Conservation (phyloP, 179 eudicot species). For the Silene noctiflora region DNA sequence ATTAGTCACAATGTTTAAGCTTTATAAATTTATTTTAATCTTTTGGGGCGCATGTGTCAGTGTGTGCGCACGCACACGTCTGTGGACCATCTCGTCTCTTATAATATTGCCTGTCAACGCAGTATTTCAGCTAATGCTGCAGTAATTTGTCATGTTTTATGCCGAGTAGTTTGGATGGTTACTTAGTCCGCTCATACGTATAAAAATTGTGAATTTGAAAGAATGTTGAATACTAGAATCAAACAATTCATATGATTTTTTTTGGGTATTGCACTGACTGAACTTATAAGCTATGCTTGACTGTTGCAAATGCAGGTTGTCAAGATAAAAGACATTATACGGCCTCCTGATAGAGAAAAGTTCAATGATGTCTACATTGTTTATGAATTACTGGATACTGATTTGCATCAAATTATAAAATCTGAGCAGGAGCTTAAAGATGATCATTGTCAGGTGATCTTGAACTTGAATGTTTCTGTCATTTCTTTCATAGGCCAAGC, state of each 20-base stretch:
- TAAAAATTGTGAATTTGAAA: neutral
- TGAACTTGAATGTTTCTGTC: neutral
- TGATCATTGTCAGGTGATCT: slow-evolving; percentile 57
- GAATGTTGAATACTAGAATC: neutral
- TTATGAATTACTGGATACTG: slow-evolving; percentile 47
- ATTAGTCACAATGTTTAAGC: neutral
- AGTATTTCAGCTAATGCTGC: neutral
- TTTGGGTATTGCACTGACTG: slow-evolving; percentile 1
- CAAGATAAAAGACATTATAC: slow-evolving; percentile 56
- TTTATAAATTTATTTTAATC: neutral
- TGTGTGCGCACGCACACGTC: too few relatives aligned
- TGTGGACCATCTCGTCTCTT: slow-evolving; percentile 10
- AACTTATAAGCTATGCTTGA: neutral
- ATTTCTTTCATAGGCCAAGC: neutral
- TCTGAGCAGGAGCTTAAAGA: slow-evolving; percentile 54
- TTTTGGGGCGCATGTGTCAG: neutral
- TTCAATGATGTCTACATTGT: slow-evolving; percentile 63
- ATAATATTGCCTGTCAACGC: too few relatives aligned
- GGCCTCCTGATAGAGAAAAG: slow-evolving; percentile 46
- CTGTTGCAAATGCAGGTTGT: slow-evolving; percentile 40
- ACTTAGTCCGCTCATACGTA: too few relatives aligned
- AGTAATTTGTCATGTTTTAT: neutral
- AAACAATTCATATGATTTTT: neutral
- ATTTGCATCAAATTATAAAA: slow-evolving; percentile 53
- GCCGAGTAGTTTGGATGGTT: too few relatives aligned